phyloP scores from a whole-genome alignment of 768 basidiomycete genomes.

The Tricholomella constricta region DNA sequence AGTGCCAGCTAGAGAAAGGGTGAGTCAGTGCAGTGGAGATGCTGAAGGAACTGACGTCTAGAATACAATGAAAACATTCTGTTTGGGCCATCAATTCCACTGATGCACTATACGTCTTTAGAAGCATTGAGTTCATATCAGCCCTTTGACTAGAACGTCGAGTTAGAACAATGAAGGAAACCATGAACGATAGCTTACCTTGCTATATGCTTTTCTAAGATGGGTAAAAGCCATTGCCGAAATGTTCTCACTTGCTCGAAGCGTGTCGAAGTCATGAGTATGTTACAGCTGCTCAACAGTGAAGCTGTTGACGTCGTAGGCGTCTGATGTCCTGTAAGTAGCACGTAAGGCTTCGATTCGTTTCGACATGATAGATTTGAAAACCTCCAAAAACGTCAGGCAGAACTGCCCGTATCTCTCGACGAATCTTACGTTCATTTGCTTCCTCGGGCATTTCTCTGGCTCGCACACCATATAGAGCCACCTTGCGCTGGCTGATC shows the following conservation, averaged over 20 bases:
- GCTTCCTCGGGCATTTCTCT: slow-evolving; percentile 72
- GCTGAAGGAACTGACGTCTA: slow-evolving; percentile 53
- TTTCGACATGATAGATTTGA: not conserved
- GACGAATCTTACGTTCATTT: slow-evolving; percentile 70
- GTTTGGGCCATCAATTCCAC: slow-evolving; percentile 62
- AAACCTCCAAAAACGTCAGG: slow-evolving; percentile 71
- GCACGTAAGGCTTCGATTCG: slow-evolving; percentile 9
- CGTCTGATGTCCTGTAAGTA: slow-evolving; percentile 31
- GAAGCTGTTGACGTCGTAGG: slow-evolving; percentile 36
- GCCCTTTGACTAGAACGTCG: slow-evolving; percentile 15
- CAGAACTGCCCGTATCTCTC: slow-evolving; percentile 63
- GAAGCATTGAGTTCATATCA: slow-evolving; percentile 35
- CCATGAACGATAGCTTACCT: slow-evolving; percentile 38
- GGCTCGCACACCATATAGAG: slow-evolving; percentile 66
- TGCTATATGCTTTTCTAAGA: slow-evolving; percentile 54
- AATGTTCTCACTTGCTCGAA: slow-evolving; percentile 77
- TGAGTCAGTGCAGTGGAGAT: not conserved
- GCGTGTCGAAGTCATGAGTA: slow-evolving; percentile 56
- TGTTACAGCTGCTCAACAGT: slow-evolving; percentile 46
- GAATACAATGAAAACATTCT: slow-evolving; percentile 66
- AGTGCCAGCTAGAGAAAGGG: slow-evolving; percentile 47
- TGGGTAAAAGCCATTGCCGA: slow-evolving; percentile 74
- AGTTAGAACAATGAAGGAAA: not conserved
- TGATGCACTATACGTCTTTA: slow-evolving; percentile 57
- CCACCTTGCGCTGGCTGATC: slow-evolving; percentile 67